Percentiles rank a stretch among this genome's conserved stretches.
These are phyloP conservation scores for Entomortierella beljakovae DNA, from an alignment of 192 early-diverging fungal species.

Conservation along the genomic window DNA sequence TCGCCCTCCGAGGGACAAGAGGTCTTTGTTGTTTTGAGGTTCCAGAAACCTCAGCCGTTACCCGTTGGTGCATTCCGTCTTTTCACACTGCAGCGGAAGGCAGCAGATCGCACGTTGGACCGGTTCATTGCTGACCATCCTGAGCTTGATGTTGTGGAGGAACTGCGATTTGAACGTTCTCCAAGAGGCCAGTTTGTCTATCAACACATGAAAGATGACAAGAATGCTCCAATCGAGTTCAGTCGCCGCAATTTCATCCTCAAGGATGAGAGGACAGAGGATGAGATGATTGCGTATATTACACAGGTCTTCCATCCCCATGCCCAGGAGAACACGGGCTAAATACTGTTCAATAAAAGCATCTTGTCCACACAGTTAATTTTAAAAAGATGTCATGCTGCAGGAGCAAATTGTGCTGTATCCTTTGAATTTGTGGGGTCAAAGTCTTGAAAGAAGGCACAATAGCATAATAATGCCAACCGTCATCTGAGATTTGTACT, in stretches of 20 bases:
- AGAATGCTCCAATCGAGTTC: constrained; percentile 4
- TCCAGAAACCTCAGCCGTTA: not conserved
- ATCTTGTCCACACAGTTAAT: too few species aligned
- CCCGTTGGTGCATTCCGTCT: not conserved
- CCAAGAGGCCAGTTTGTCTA: constrained; percentile 13
- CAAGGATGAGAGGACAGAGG: constrained; percentile 17
- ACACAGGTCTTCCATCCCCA: constrained; percentile 8
- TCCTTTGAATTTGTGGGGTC: too few species aligned
- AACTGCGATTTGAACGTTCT: constrained; percentile 10
- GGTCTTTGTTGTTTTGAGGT: too few species aligned
- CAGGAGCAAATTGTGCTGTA: too few species aligned
- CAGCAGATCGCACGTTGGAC: constrained; percentile 1
- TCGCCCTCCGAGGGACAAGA: too few species aligned
- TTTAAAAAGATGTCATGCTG: too few species aligned
- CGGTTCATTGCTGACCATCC: constrained; percentile 16
- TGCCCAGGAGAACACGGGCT: constrained; percentile 22
- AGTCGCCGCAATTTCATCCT: constrained; percentile 30
- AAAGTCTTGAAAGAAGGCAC: too few species aligned
- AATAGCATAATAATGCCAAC: too few species aligned
- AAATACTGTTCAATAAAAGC: constrained; percentile 1
- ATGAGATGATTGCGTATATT: constrained; percentile 20
- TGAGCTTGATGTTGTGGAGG: constrained; percentile 14
- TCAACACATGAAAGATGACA: constrained; percentile 18
- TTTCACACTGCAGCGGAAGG: not conserved
- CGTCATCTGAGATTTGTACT: too few species aligned